Evolutionary conservation across 345 rosid species (phyloP), one percentile per base, ranked within the genome.

Genomic region (Brassica carinata): DNA sequence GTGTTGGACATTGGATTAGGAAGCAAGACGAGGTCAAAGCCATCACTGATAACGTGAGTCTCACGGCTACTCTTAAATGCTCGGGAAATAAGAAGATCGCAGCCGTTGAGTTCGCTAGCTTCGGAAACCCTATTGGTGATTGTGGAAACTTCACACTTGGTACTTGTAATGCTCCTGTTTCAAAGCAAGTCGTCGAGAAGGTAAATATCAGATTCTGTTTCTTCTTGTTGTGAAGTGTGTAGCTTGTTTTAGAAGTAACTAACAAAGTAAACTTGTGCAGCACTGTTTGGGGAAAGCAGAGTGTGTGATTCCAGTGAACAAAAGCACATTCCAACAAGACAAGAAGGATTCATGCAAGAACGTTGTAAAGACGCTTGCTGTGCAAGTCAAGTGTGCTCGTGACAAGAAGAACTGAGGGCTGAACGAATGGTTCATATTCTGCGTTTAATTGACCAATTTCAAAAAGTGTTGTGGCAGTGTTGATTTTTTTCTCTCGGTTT

Each of bases 41-140:
- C n/a, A 73, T 83, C 3, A 75, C 78, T 9, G 85, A 86, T 14
- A 80, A 86, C 5, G 88, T 68, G 19, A 83, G 77, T 71, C 85
- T 94, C 17, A 80, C 76, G 38, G 90, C 96, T 36, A 78, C 81
- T 64, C 77, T 93, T 23, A 80, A 38, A 64, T 96, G 99, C 73
- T 78, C 90, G 4, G 64, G 75, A 75, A 33, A 76, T 43, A 88
- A 85, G 83, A 73, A 85, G 83, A 86, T 93, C 17, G 67, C 76
- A 8, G 81, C 81, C 0, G 91, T 96, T 19, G 91, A 96, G 69
- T 96, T 93, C 57, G 96, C 97, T 2, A 90, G 94, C 87, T 96
- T 82, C 30, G 98, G 99, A 23, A 83, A 90, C 74, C 91, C 99
- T 64, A 40, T 8, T 18, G 98, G 99, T 19, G 8, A 78, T 19